Conservation (phyloP, 805 yeast species). For the Candida taoyuanica region DNA sequence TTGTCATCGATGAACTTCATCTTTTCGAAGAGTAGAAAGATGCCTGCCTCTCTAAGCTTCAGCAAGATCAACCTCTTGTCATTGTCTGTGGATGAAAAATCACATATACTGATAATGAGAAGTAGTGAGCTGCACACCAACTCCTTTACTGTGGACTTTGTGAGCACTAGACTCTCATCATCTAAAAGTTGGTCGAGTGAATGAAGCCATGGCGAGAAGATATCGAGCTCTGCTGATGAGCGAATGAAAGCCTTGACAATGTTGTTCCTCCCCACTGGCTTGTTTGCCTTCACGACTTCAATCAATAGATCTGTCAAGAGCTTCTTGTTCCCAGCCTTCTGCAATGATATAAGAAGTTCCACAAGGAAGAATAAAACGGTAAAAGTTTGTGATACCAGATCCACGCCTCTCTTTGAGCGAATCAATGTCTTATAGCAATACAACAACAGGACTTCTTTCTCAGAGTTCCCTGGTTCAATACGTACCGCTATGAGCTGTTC, state of each 20-base stretch:
- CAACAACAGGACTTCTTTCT: conserved; percentile 45
- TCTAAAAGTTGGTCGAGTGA: conserved; percentile 9
- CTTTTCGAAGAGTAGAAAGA: conserved; percentile 30
- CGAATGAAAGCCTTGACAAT: conserved; percentile 25
- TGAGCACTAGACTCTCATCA: conserved; percentile 18
- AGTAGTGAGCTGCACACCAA: conserved; percentile 18
- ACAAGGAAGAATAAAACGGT: conserved; percentile 33
- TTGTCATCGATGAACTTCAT: conserved; percentile 39
- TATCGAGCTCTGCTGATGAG: conserved; percentile 11
- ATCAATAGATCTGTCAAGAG: conserved; percentile 50
- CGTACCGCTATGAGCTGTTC: conserved; percentile 40
- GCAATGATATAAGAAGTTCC: conserved; percentile 42
- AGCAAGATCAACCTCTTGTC: conserved; percentile 24
- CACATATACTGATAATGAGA: conserved; percentile 22
- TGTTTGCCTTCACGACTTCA: conserved; percentile 23
- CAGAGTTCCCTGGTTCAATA: conserved; percentile 44
- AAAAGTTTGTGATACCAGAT: conserved; percentile 23
- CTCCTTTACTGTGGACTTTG: conserved; percentile 20
- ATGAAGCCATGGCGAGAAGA: conserved; percentile 23
- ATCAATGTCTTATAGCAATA: conserved; percentile 48
- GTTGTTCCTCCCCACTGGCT: conserved; percentile 28
- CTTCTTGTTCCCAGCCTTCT: conserved; percentile 47
- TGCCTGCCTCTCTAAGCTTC: conserved; percentile 36
- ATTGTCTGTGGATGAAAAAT: conserved; percentile 23
- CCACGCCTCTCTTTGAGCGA: conserved; percentile 27